Conservation (phyloP, 805 yeast species). For the Teunomyces tritomae region DNA sequence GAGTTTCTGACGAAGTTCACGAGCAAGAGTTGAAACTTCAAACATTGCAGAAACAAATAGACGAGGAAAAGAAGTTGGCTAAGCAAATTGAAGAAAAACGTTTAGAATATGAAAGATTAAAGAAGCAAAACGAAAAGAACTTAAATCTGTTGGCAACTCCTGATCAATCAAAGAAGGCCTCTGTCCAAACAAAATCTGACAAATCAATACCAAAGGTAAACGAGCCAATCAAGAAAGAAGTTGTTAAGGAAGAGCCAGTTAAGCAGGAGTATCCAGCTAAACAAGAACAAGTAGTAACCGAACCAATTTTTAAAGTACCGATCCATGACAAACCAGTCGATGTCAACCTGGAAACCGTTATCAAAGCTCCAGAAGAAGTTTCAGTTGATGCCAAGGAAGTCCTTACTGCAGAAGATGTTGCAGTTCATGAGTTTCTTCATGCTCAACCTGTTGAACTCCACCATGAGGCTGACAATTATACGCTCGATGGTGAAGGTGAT, state of each 20-base stretch:
- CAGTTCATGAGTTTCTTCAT: background rate
- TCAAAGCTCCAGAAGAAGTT: background rate
- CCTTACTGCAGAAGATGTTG: background rate
- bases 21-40: constrained; percentile 27
- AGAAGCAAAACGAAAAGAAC: constrained; percentile 25
- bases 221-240: background rate
- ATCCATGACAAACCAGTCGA: background rate
- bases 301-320: background rate
- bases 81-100: constrained; percentile 37
- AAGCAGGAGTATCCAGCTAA: background rate
- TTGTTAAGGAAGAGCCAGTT: background rate
- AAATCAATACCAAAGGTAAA: background rate
- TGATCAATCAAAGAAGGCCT: background rate
- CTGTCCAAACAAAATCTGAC: background rate
- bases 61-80: constrained; percentile 37
- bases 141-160: constrained; percentile 9
- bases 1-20: constrained; percentile 17
- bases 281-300: background rate
- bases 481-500: constrained; percentile 1
- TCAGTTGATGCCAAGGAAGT: background rate
- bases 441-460: constrained; percentile 1
- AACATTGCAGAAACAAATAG: constrained; percentile 33
- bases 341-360: background rate
- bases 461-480: constrained; percentile 10
- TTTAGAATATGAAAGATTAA: constrained; percentile 34